Evolutionary conservation across 345 rosid genomes (phyloP), one percentile per base, ranked within the genome.

Genomic region (Arabis hirsuta): DNA sequence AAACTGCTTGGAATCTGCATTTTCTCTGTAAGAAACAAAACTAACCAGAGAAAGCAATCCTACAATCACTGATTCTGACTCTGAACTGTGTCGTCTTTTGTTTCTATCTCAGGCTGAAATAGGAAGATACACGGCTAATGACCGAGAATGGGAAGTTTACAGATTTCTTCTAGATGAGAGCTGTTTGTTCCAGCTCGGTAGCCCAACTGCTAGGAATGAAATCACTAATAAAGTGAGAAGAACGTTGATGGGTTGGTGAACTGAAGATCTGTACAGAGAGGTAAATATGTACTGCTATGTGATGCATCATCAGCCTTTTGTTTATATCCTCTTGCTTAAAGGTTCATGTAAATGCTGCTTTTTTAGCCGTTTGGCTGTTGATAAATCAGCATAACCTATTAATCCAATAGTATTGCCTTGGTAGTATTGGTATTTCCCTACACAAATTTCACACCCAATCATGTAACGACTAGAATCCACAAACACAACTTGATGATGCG

Each of bases 111-210:
- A 92, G 96, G 98, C 98, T 77, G 93, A 88, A 76, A 92, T 90
- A 22, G 90, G 93, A 76, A 83, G 98, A 59, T 75, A 80, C 72
- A 82, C 83, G 3, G 63, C 85, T 24, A 74, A 82, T 32, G 88
- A 73, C 60, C 81, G 87, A 12, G 96, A 90, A 72, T 92, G 96
- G 98, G 98, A 92, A 81, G 82, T 90, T 12, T 92, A 87, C 85
- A 85, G 89, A 50, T 88, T 88, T 83, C 98, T 92, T 69, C 73
- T 88, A 79, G 90, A 88, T 24, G 92, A 86, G 62, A 84, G 80
- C 29, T 73, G 82, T 64, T 74, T 27, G 72, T 80, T 63, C 62
- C 81, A 78, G 58, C 66, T 83, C 20, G 73, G 81, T 8, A 79
- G 41, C n/a, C 46, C 9, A 46, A 72, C 55, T 54, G 85, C 82